These are phyloP conservation scores for Aureobasidium sp. DNA, from an alignment of 2,329 filamentous ascomycete species.

Conservation along the genomic window DNA sequence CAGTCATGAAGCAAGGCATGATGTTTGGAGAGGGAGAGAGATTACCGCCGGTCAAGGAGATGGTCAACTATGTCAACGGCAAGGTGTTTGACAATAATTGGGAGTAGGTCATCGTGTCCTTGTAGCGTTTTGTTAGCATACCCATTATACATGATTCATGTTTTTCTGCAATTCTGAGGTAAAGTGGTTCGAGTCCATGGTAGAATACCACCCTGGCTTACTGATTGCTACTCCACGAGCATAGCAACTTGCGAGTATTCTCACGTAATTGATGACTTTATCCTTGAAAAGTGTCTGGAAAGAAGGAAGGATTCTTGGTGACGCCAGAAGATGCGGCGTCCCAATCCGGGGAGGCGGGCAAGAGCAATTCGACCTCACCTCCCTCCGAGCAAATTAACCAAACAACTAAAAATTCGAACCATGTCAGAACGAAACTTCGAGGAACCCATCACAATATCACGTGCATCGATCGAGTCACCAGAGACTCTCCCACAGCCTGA, in stretches of 20 bases:
- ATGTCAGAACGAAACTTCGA: neutral
- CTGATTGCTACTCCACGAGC: no score
- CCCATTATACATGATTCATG: neutral
- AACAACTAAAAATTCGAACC: neutral
- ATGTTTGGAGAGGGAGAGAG: constrained; percentile 40
- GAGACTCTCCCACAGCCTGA: neutral
- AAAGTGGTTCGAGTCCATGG: no score
- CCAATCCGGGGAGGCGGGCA: neutral
- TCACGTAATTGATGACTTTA: no score
- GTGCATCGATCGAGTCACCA: neutral
- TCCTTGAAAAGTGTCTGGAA: neutral
- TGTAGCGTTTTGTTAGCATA: neutral
- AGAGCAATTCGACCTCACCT: neutral
- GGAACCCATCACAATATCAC: neutral
- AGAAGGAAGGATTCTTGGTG: neutral
- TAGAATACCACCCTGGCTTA: no score
- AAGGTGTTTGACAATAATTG: constrained; percentile 42
- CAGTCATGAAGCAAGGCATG: constrained; percentile 45
- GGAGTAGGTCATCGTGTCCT: constrained; percentile 12
- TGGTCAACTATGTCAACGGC: constrained; percentile 45
- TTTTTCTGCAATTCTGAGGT: neutral
- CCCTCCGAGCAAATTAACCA: neutral
- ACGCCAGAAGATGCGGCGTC: neutral
- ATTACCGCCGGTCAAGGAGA: constrained; percentile 40
- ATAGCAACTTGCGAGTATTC: no score